Base-by-base conservation (phyloP, 1,284 basidiomycete genomes). In the Entoloma clypeatum region DNA sequence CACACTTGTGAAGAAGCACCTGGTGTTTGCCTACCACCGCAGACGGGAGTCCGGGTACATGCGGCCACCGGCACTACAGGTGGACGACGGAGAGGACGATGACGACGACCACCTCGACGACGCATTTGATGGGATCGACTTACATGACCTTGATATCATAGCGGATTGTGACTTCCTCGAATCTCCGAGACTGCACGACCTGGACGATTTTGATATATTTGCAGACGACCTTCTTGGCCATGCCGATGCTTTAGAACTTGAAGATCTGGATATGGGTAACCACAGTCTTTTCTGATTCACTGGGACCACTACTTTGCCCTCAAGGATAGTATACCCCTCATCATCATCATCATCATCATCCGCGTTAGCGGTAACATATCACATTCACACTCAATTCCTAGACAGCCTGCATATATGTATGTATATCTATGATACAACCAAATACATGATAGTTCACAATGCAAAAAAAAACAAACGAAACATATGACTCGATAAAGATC, bases 1-100 rank as follows among this genome's bases (percentile, higher is more conserved):
- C 41, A 38, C 41, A 7, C 49, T 60, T 24, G 31, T 37, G 36
- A 53, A 48, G 28, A 52, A 57, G 38, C 43, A 57, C 6, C 44
- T 58, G 23, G 47, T 50, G 9, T 27, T 49, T 23, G 39, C 36
- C n/a, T 39, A 55, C 33, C 43, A 43, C 34, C 16, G 24, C n/a
- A n/a, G n/a, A 11, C 39, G 43, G 2, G 47, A 39, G 9, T 30
- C 36, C 13, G 44, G 41, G 17, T 27, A 37, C 16, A 9, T 47
- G 10, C 38, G 14, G 29, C 35, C 33, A 16, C 8, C 17, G 29
- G 11, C 8, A 10, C 33, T 10, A 7, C 26, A 24, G n/a, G 24
- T 19, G 11, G 23, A 19, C 4, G n/a, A 36, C 24, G 25, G 9
- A 36, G 43, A 36, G n/a, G 14, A 42, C 14, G 42, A 44, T 9